Evolutionary conservation across 495 filamentous ascomycete genomes (phyloP), one percentile per base, ranked within the genome.

Genomic region (Daldinia decipiens): DNA sequence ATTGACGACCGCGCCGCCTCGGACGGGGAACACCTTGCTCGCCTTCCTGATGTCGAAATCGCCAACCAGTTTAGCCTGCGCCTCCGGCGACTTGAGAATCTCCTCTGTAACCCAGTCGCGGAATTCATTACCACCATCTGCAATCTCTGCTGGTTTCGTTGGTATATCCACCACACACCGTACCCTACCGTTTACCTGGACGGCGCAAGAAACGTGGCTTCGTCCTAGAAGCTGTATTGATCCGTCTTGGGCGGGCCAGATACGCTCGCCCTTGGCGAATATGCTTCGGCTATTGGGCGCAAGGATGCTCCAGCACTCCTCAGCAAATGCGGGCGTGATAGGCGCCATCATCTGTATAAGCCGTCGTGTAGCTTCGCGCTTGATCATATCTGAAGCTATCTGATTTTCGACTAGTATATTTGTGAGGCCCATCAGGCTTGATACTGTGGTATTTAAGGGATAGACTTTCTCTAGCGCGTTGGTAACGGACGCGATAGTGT

Each of bases 121-220:
- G 59, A 86, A 66, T 65, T 65, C 74, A 1, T 74, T 72, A 7
- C 57, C 74, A 9, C 17, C 34, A 17, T 67, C 67, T 5, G 71
- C 53, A 26, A 85, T 59, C 12, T 65, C 68, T 1, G 56, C 65
- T 17, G 81, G 71, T 32, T 80, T 78, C 34, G 59, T 73, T 26
- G 80, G 77, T 34, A 93, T 88, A 9, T 91, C 84, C 17, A 89
- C 82, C 11, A 83, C 86, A 65, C 90, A 89, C 54, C 86, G 86
- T 68, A 91, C 67, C 77, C 89, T 93, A 6, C 93, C 93, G 72
- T 95, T 92, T 21, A 96, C 83, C 70, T 92, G 89, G 17, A 97
- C 88, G 15, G 88, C 89, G 63, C 90, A 89, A 0, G 53, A 74
- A 59, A 79, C 78, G 50, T 64, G 79, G 34, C 72, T 68, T 27